Evolutionary conservation across 129 eudicot genomes (phyloP).

Genomic region (Tagetes erecta): DNA sequence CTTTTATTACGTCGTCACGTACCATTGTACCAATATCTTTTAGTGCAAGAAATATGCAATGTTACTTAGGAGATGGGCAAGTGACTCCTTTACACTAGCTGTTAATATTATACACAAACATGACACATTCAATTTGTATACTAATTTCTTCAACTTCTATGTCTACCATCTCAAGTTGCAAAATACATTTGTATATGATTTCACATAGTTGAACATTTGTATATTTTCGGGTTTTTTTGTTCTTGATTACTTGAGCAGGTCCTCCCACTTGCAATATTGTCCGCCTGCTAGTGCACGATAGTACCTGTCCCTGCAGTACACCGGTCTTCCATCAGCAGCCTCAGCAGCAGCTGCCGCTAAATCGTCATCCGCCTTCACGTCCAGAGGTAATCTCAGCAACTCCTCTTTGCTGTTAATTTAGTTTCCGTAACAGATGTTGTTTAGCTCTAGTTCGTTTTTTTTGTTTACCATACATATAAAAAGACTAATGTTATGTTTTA

Average conservation of each 20-base stretch:
- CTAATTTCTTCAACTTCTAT: conserved; percentile 8
- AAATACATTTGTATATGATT: not conserved
- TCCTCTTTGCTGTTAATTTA: conserved; percentile 67
- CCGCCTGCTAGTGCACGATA: conserved; percentile 98
- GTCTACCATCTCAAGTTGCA: not conserved
- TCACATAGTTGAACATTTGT: not conserved
- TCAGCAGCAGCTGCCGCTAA: conserved; percentile 95
- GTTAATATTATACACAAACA: not conserved
- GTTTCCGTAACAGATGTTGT: not conserved
- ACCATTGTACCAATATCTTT: not conserved
- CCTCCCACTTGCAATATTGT: conserved; percentile 99
- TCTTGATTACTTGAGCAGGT: conserved; percentile 58
- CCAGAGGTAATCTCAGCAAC: conserved; percentile 75
- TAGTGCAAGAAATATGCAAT: conserved; percentile 1
- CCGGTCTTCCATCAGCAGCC: conserved; percentile 99
- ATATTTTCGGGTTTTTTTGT: not conserved
- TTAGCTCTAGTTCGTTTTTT: not conserved
- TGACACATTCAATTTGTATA: not conserved
- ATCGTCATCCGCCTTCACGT: conserved; percentile 72
- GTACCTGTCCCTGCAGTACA: conserved; percentile 95
- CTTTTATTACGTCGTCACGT: not conserved
- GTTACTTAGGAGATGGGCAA: not conserved
- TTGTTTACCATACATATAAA: not conserved
- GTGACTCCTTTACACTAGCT: not conserved
- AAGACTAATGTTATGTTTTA: not conserved